Evolutionary conservation across 2,329 filamentous ascomycete genomes (phyloP).

Genomic region (Pseudopyrenochaeta lycopersici): DNA sequence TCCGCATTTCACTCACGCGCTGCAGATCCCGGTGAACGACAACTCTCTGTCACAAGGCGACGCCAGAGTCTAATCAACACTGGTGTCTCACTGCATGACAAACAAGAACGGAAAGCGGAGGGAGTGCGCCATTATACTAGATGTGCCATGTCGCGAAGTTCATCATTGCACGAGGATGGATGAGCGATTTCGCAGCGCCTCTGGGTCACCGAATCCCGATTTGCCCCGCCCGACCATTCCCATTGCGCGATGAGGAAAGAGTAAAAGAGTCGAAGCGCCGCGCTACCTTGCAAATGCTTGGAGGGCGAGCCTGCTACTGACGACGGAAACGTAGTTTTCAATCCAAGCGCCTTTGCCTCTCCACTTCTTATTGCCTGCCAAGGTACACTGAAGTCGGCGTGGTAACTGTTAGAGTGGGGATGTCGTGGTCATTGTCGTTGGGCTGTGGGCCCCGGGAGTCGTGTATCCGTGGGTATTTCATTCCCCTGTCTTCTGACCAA

Average conservation of each 20-base stretch:
- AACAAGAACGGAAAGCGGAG: conserved; percentile 47
- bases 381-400: not conserved
- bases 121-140: conserved; percentile 40
- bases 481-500: conserved; percentile 10
- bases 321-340: conserved; percentile 45
- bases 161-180: conserved; percentile 28
- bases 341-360: conserved; percentile 42
- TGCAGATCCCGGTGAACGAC: conserved; percentile 41
- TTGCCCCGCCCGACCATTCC: conserved; percentile 27
- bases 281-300: conserved; percentile 19
- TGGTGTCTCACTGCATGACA: conserved; percentile 33
- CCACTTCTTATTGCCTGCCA: not conserved
- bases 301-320: conserved; percentile 38
- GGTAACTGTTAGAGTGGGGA: conserved; percentile 26
- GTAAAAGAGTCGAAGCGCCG: conserved; percentile 46
- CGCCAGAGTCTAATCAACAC: conserved; percentile 33
- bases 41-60: conserved; percentile 35
- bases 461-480: conserved; percentile 19
- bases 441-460: conserved; percentile 12
- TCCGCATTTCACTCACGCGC: conserved; percentile 8
- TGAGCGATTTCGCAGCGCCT: conserved; percentile 17
- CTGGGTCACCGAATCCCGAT: conserved; percentile 21
- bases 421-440: conserved; percentile 39
- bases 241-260: conserved; percentile 42
- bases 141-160: conserved; percentile 22